phyloP scores from a whole-genome alignment of 441 rosid genomes.

The Isatis lusitanica region DNA sequence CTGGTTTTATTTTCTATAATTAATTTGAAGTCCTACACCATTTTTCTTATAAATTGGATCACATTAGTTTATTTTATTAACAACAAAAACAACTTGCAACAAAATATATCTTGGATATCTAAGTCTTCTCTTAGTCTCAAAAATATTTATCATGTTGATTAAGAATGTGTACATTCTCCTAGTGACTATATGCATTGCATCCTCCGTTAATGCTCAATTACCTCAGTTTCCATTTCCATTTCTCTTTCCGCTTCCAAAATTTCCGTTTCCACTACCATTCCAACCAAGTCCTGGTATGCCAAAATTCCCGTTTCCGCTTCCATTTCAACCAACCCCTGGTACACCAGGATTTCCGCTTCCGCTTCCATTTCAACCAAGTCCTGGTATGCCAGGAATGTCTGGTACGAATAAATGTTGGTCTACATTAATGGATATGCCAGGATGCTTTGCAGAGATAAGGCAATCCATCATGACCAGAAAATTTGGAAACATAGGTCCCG shows the following conservation, averaged over 20 bases:
- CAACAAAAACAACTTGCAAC: background rate
- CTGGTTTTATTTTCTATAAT: background rate
- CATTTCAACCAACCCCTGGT: background rate
- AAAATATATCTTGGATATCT: background rate
- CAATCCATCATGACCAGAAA: background rate
- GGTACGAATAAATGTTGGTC: slow-evolving; percentile 8
- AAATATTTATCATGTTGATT: background rate
- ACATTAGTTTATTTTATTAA: background rate
- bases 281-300: background rate
- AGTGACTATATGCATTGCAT: background rate
- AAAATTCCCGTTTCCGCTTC: background rate
- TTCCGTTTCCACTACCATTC: slow-evolving; percentile 3
- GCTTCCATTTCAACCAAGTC: background rate
- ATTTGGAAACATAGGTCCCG: slow-evolving; percentile 8
- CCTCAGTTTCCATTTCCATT: background rate
- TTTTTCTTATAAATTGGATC: background rate
- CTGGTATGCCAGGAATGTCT: background rate
- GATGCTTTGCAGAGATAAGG: slow-evolving; percentile 13
- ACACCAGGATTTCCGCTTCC: background rate
- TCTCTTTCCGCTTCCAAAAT: background rate
- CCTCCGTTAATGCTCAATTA: background rate
- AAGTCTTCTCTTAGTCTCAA: background rate
- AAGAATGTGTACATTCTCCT: slow-evolving; percentile 1
- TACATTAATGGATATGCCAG: background rate
- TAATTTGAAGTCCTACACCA: background rate